phyloP scores from a whole-genome alignment of 2,329 filamentous ascomycete species.

The Neofusicoccum laricinum region DNA sequence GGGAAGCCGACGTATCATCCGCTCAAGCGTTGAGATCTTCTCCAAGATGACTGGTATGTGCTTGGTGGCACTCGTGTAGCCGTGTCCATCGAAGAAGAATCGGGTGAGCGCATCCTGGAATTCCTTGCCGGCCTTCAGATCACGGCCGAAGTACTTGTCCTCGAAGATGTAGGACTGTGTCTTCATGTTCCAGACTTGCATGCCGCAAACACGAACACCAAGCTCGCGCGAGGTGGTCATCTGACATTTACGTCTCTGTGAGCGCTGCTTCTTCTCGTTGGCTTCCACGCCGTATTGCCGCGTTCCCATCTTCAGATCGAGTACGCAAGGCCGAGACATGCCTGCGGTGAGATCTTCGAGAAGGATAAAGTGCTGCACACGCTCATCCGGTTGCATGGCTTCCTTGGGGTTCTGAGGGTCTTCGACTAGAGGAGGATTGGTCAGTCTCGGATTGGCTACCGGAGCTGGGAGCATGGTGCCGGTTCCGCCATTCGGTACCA shows the following conservation, averaged over 20 bases:
- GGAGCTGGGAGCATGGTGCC: constrained; percentile 35
- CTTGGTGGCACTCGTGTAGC: constrained; percentile 72
- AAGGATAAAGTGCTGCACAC: constrained; percentile 89
- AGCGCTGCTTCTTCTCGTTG: constrained; percentile 84
- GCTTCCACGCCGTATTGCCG: constrained; percentile 95
- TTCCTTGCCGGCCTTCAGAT: constrained; percentile 80
- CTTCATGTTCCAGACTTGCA: constrained; percentile 91
- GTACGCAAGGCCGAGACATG: constrained; percentile 94
- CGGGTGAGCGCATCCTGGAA: constrained; percentile 85
- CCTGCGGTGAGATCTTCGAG: constrained; percentile 93
- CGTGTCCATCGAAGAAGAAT: constrained; percentile 87
- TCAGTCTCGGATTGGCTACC: constrained; percentile 13
- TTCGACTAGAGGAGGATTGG: constrained; percentile 18
- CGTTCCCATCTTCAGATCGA: constrained; percentile 98
- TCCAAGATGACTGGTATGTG: constrained; percentile 86
- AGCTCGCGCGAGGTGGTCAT: constrained; percentile 87
- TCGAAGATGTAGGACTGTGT: constrained; percentile 87
- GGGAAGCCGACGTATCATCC: constrained; percentile 73
- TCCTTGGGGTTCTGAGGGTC: constrained; percentile 43
- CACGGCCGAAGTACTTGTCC: constrained; percentile 95
- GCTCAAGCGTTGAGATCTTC: constrained; percentile 79
- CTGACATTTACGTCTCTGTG: constrained; percentile 88
- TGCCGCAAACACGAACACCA: constrained; percentile 88
- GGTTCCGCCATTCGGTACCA: background rate
- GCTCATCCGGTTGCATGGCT: constrained; percentile 50